These are phyloP conservation scores for Ilyonectria robusta DNA, from an alignment of 2,329 filamentous ascomycete genomes.

Conservation along the genomic window DNA sequence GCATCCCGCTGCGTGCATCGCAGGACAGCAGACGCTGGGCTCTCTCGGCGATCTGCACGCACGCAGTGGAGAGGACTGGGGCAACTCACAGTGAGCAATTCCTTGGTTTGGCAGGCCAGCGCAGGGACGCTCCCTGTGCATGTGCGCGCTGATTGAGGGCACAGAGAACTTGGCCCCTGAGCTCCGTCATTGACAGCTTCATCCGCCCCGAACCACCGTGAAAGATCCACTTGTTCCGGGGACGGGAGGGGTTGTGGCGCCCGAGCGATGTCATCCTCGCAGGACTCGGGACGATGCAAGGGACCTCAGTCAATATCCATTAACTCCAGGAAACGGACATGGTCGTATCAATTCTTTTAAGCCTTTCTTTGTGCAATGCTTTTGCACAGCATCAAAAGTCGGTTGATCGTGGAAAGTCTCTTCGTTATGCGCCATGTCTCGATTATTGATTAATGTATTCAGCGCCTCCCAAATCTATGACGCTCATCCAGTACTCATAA, in stretches of 20 bases:
- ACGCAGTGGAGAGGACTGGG: constrained; percentile 12
- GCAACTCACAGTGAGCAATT: not conserved
- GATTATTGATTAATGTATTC: not conserved
- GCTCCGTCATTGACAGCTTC: constrained; percentile 5
- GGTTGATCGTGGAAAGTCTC: not conserved
- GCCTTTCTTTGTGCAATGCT: not conserved
- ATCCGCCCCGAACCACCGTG: not conserved
- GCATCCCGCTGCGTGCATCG: not conserved
- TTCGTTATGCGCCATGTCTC: not conserved
- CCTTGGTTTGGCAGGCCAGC: constrained; percentile 4
- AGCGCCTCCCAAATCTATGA: not conserved
- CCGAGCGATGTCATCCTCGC: not conserved
- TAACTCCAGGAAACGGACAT: not conserved
- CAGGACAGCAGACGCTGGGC: constrained; percentile 6
- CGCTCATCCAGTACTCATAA: not conserved
- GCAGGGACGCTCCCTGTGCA: constrained; percentile 33
- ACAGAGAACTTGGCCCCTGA: not conserved
- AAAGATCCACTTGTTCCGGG: constrained; percentile 1
- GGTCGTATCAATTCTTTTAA: not conserved
- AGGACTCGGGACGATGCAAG: not conserved
- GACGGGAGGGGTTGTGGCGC: not conserved
- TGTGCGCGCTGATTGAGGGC: not conserved
- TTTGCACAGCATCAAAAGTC: not conserved
- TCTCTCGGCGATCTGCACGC: constrained; percentile 17
- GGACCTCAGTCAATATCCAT: not conserved